Evolutionary conservation across 2,329 filamentous ascomycete species (phyloP), one percentile per base, ranked within the genome.

Genomic region (Cladophialophora exuberans): DNA sequence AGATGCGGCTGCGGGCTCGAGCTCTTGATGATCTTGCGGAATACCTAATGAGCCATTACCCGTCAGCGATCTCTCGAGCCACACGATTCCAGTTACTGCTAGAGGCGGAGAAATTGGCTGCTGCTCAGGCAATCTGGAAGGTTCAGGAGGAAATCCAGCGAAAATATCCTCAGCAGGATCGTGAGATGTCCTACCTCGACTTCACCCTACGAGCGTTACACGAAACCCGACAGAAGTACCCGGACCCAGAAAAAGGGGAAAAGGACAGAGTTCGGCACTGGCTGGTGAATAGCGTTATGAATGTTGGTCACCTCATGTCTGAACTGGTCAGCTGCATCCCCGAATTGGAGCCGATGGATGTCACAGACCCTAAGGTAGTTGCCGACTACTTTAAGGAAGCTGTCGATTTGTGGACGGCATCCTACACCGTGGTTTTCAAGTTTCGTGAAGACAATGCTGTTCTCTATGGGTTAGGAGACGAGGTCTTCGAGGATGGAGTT

Each of bases 101-200:
- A 79, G 86, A 93, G 66, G 93, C 93, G 0, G 94, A 99, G 70
- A 96, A 92, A 72, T 82, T 97, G 74, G 84, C 87, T 38, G 89
- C 91, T 30, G 90, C 90, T 15, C 81, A 83, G 57, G 79, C 84
- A 41, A 79, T 97, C 31, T 97, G 93, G 91, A 85, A 85, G 59
- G 79, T 83, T 49, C 90, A 96, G 66, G 89, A 96, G 67, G 76
- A 78, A 6, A 86, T 87, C 47, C 79, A 86, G 6, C 78, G 82
- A 47, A 78, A 77, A 46, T 82, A 83, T 7, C 76, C 82, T 7
- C 60, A 65, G 11, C 76, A 79, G 15, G 81, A 82, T 31, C 79
- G 84, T 36, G 85, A 87, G 65, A 84, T 84, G 66, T 87, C 86
- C 3, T 78, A 95, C 48, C 78, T 96, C 50, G 82, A 85, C 10